These are phyloP conservation scores for Akanthomyces lecanii DNA, from an alignment of 2,329 filamentous ascomycete genomes.

Conservation along the genomic window DNA sequence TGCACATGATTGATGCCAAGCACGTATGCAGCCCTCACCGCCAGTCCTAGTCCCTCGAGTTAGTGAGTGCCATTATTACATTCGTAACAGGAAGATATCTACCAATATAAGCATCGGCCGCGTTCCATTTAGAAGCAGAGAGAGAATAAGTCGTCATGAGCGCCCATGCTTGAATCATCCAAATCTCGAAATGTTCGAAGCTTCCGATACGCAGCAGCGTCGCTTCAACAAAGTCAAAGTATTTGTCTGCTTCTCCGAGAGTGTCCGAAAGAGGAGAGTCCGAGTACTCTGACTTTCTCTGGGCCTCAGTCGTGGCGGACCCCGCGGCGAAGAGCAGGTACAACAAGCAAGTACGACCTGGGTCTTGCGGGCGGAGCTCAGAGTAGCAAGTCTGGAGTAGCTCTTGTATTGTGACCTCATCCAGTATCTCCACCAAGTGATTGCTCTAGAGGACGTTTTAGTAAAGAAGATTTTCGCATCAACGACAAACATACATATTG, in stretches of 20 bases:
- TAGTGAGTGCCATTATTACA: constrained; percentile 5
- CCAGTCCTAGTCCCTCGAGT: constrained; percentile 46
- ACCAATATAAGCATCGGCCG: constrained; percentile 60
- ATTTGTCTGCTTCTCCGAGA: constrained; percentile 54
- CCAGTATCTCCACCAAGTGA: constrained; percentile 58
- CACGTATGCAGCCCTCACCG: constrained; percentile 58
- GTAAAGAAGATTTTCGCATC: not conserved
- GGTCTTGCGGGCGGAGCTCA: constrained; percentile 46
- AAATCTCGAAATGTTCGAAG: constrained; percentile 60
- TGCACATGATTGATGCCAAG: not conserved
- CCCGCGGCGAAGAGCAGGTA: constrained; percentile 62
- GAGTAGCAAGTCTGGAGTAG: constrained; percentile 50
- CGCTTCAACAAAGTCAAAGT: constrained; percentile 56
- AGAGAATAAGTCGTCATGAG: constrained; percentile 64
- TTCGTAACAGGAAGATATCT: constrained; percentile 21
- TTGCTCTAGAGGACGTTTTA: constrained; percentile 42
- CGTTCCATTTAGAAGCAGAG: constrained; percentile 56
- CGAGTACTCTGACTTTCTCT: not conserved
- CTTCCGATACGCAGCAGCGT: constrained; percentile 43
- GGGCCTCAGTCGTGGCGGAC: not conserved
- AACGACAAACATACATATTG: not conserved
- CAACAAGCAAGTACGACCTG: constrained; percentile 54
- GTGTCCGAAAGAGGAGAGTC: constrained; percentile 27
- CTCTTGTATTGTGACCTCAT: constrained; percentile 45
- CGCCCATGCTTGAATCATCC: constrained; percentile 59